Evolutionary conservation across 2,329 filamentous ascomycete genomes (phyloP).

Genomic region (Rosellinia necatrix): DNA sequence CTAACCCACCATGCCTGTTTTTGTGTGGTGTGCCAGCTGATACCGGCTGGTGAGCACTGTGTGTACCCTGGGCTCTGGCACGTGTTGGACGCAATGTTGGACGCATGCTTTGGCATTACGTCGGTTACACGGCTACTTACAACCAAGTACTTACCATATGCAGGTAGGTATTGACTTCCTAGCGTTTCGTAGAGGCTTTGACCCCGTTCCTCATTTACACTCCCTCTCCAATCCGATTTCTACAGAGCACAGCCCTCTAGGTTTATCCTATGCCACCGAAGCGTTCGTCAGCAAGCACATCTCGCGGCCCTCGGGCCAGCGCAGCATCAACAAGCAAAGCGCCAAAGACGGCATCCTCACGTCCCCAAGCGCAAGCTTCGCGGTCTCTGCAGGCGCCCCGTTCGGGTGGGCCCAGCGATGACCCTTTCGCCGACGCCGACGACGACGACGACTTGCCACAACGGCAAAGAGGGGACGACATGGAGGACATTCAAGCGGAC

Average conservation of each 20-base stretch:
- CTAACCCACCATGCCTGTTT: no score
- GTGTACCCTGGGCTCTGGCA: no score
- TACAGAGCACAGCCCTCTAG: not conserved
- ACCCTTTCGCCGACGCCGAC: conserved; percentile 38
- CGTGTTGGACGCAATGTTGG: no score
- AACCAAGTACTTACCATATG: no score
- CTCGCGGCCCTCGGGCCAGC: conserved; percentile 41
- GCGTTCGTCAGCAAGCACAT: conserved; percentile 40
- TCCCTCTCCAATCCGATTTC: not conserved
- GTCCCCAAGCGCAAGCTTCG: conserved; percentile 18
- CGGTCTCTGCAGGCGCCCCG: conserved; percentile 15
- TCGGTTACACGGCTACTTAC: no score
- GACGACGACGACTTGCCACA: conserved; percentile 30
- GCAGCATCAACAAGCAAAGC: conserved; percentile 20
- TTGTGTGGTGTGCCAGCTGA: no score
- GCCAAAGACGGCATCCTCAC: conserved; percentile 24
- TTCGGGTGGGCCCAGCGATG: conserved; percentile 30
- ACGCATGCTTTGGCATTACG: no score
- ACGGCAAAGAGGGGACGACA: conserved; percentile 18
- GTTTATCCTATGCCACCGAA: conserved; percentile 49
- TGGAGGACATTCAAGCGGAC: conserved; percentile 34
- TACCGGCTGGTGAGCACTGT: no score
- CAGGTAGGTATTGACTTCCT: no score
- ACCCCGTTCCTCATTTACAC: no score
- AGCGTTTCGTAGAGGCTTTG: no score